Percentiles rank a stretch among this genome's conserved stretches.
phyloP scores from a whole-genome alignment of 306 rosid species.

The Corylus americana region DNA sequence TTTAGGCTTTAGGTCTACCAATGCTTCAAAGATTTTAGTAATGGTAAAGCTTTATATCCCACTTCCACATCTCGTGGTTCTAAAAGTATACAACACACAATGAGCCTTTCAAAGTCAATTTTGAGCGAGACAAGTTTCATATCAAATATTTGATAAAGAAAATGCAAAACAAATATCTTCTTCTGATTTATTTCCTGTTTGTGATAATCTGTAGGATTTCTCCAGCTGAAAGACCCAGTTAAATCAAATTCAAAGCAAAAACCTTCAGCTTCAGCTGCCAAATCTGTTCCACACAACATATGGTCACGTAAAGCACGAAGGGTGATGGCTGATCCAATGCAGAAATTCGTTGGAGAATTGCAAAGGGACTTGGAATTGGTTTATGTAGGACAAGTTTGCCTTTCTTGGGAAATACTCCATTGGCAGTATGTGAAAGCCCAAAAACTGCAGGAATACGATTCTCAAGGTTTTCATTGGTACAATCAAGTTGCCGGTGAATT shows the following conservation, averaged over 20 bases:
- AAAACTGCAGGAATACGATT: conserved; percentile 50
- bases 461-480: conserved; percentile 39
- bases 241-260: conserved; percentile 44
- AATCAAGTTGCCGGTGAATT: conserved; percentile 75
- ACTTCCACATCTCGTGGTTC: neutral
- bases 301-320: conserved; percentile 54
- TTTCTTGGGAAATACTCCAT: conserved; percentile 90
- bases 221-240: conserved; percentile 61
- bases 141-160: conserved; percentile 25
- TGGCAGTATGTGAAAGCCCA: conserved; percentile 80
- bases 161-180: too few relatives aligned
- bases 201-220: conserved; percentile 53
- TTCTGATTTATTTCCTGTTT: conserved; percentile 8
- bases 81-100: neutral
- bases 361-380: conserved; percentile 77
- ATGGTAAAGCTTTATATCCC: conserved; percentile 18
- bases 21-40: conserved; percentile 15
- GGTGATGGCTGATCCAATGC: conserved; percentile 43
- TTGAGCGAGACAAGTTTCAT: conserved; percentile 6
- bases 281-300: conserved; percentile 52
- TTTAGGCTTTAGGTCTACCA: conserved; percentile 22
- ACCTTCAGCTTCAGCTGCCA: conserved; percentile 35
- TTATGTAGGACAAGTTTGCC: conserved; percentile 91
- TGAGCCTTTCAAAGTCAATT: too few relatives aligned
- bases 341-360: conserved; percentile 56